Evolutionary conservation across 352 stramenopile species (phyloP), one percentile per base, ranked within the genome.

Genomic region (Elongisporangium prolatum): DNA sequence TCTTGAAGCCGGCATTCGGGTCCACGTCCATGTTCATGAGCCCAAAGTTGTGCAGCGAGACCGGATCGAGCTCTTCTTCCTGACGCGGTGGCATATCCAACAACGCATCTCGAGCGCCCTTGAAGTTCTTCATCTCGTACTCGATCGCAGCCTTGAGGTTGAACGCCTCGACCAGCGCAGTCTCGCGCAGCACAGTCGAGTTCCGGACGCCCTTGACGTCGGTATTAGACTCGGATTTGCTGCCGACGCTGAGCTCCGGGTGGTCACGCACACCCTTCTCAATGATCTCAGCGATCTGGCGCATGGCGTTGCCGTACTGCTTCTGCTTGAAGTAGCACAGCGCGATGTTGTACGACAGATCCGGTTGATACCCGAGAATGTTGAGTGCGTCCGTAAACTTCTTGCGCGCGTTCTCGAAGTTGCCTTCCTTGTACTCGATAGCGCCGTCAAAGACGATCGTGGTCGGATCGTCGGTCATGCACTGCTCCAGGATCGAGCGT

Each of bases 81-180:
- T 89, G 72, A 4, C 84, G 75, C 24, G 82, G 84, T 20, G 91
- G 95, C 95, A 98, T 98, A 53, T 98, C 91, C 53, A 90, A 73
- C 50, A 98, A 65, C n/a, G 89, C 89, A 54, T 95, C 87, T 2
- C 84, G 69, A 9, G 81, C 73, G 2, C 80, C 81, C 57, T 96
- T 97, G 64, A 81, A 74, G 69, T 98, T 95, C 64, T 97, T 98
- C 74, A 95, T 96, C 57, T 94, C 85, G 69, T 97, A 98, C 70
- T 98, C 89, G 60, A 99, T 98, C 18, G 95, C 93, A 6, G 93
- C 89, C 65, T 98, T 98, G 50, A 98, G 75, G 64, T 98, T 98
- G 63, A 98, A 97, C 0, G 91, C 94, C 63, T 98, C 94, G 7
- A 98, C 85, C 6, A 98, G 69, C 52, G 89, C 95, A 13, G 91